These are phyloP conservation scores for Aspergillus hortae DNA, from an alignment of 2,329 filamentous ascomycete species.

Conservation along the genomic window DNA sequence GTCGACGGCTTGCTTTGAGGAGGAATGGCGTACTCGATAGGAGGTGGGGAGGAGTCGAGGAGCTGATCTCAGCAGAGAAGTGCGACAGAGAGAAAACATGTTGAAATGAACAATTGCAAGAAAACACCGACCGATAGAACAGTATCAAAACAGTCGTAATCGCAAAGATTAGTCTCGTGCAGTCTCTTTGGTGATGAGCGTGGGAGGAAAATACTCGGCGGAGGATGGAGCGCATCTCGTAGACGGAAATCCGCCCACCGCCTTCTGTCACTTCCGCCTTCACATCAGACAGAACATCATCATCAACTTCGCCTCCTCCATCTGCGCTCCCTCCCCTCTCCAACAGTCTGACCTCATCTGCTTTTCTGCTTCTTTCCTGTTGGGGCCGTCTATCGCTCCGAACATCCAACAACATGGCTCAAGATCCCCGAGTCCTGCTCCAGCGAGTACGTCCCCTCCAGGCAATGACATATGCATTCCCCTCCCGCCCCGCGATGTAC, in stretches of 20 bases:
- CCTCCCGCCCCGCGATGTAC: constrained; percentile 11
- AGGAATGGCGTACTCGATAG: constrained; percentile 18
- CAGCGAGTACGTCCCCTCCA: constrained; percentile 60
- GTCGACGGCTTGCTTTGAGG: constrained; percentile 22
- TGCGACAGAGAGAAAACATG: background rate
- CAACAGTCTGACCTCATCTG: constrained; percentile 1
- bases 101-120: background rate
- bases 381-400: background rate
- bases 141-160: background rate
- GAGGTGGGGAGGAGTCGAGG: constrained; percentile 14
- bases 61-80: background rate
- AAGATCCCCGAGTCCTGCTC: constrained; percentile 73
- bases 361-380: constrained; percentile 1
- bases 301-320: background rate
- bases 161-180: background rate
- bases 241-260: constrained; percentile 13
- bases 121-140: background rate
- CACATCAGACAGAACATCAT: constrained; percentile 4
- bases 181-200: constrained; percentile 7
- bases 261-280: constrained; percentile 10
- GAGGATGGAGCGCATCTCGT: background rate
- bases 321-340: background rate
- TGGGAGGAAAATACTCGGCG: background rate
- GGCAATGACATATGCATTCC: constrained; percentile 1
- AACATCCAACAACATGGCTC: constrained; percentile 56